A percentile compares a stretch with the other conserved stretches of the same genome.
These are phyloP conservation scores for Solanum hybrid DNA, from an alignment of 305 asterid genomes.

Conservation along the genomic window DNA sequence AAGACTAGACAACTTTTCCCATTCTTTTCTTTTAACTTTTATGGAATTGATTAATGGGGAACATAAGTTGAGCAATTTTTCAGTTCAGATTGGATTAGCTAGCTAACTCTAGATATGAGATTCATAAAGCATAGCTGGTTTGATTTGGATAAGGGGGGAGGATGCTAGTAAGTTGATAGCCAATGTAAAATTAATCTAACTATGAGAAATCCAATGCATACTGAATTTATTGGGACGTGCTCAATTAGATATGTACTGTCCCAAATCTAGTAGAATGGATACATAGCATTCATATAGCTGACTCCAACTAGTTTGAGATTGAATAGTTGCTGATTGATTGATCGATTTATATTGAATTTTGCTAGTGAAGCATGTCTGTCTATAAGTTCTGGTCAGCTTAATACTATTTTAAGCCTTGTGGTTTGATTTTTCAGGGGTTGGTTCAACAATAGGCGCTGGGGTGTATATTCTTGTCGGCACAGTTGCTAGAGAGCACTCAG, in stretches of 20 bases:
- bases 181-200: background rate
- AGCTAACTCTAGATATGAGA: background rate
- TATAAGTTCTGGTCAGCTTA: background rate
- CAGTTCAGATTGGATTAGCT: background rate
- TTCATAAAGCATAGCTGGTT: background rate
- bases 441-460: constrained; percentile 94
- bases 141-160: background rate
- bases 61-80: background rate
- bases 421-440: constrained; percentile 59
- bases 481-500: constrained; percentile 96
- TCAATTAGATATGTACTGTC: background rate
- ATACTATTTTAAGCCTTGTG: background rate
- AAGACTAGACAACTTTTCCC: background rate
- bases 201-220: background rate
- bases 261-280: background rate
- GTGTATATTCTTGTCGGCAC: constrained; percentile 95
- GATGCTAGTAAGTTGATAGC: background rate
- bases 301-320: background rate
- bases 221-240: background rate
- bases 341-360: background rate
- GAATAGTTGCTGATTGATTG: background rate
- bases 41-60: background rate
- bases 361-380: background rate
- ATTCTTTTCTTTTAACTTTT: background rate
- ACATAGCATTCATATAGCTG: background rate